Evolutionary conservation across 2,329 filamentous ascomycete genomes (phyloP), one percentile per base, ranked within the genome.

Genomic region (Stagonosporopsis rhizophila): DNA sequence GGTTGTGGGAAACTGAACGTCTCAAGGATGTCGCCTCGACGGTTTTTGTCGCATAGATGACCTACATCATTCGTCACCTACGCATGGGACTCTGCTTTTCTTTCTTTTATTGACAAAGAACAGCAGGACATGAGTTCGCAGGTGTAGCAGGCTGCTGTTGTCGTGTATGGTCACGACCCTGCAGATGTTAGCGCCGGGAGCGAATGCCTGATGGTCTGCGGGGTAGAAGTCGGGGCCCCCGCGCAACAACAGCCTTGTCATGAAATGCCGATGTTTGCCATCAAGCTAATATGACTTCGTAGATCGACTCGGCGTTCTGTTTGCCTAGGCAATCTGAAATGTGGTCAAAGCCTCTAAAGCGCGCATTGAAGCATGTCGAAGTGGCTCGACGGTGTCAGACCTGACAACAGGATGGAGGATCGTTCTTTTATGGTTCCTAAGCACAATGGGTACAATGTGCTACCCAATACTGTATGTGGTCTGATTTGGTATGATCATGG

Each of bases 381-480:
- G 44, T 51, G 46, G 42, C 40, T 41, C 22, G 30, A 19, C 30
- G 19, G 41, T 19, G 17, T 38, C 11, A 40, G 35, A 25, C 20
- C 40, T 25, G 46, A 28, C 52, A 49, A 37, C 15, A 59, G 35
- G 3, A 72, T 71, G 70, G 65, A 71, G 22, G 69, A 72, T 53
- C 60, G 69, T 45, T 65, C 65, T 30, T 63, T 47, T 48, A 63
- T 71, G 56, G 68, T 72, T 12, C 68, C 70, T 12, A 67, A 52
- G 47, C 70, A 74, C 52, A 42, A 58, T 37, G 70, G 71, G 15
- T 58, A 55, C 46, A 64, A 67, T 25, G 49, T 73, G 23, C 64
- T 74, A 7, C 73, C 73, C 4, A 72, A 72, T 46, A 70, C 69
- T 42, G 70, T 73, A 67, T n/a, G 61, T 53, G 38, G 11, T 17